A percentile compares a stretch with the other conserved stretches of the same genome.
Conservation (phyloP, 495 filamentous ascomycete genomes). For the Daldinia grandis region DNA sequence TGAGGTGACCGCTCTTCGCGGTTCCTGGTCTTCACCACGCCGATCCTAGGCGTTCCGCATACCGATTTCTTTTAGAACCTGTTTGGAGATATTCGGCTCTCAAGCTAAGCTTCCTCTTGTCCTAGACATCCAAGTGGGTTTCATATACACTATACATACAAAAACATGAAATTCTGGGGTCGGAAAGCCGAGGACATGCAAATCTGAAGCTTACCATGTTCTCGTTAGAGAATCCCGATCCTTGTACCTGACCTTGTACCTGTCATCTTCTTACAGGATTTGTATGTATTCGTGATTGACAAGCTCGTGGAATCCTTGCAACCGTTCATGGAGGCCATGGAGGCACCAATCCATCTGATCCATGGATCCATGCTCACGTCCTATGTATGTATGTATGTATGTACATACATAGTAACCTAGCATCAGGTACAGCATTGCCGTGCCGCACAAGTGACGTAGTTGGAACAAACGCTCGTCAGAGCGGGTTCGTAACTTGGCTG, state of each 20-base stretch:
- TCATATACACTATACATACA: constrained; percentile 23
- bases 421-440: constrained; percentile 38
- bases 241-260: constrained; percentile 6
- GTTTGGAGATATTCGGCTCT: constrained; percentile 3
- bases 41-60: constrained; percentile 14
- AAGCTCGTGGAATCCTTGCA: constrained; percentile 38
- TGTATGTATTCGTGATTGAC: constrained; percentile 33
- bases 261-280: constrained; percentile 23
- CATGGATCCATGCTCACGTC: constrained; percentile 27
- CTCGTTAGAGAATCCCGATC: constrained; percentile 23
- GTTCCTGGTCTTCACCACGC: constrained; percentile 6
- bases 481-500: constrained; percentile 4
- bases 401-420: constrained; percentile 15
- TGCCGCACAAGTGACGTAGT: constrained; percentile 41
- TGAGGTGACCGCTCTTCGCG: constrained; percentile 40
- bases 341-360: constrained; percentile 32
- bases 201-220: constrained; percentile 10
- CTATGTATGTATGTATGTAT: too few relatives aligned
- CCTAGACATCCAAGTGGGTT: neutral
- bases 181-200: neutral
- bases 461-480: constrained; percentile 39
- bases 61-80: constrained; percentile 6
- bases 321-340: constrained; percentile 37
- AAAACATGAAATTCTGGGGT: neutral
- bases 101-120: constrained; percentile 4